These are phyloP conservation scores for Pueraria montana DNA, from an alignment of 306 rosid genomes.

Conservation along the genomic window DNA sequence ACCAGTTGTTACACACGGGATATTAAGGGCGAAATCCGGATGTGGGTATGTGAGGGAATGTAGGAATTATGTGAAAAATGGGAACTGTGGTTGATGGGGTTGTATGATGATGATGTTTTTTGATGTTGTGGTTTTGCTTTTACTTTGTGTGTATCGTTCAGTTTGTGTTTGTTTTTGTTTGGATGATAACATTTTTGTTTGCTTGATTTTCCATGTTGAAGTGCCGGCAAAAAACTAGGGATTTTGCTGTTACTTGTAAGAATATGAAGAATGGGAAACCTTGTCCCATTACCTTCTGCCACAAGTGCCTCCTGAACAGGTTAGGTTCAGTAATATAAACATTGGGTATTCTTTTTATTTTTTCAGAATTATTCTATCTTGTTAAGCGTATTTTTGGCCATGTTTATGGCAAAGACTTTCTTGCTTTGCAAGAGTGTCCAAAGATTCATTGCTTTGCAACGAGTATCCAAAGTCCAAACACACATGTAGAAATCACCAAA, in stretches of 20 bases:
- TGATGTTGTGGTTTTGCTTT: background rate
- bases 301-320: slow-evolving; percentile 84
- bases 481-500: background rate
- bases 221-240: slow-evolving; percentile 85
- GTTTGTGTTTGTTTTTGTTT: background rate
- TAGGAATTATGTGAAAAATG: background rate
- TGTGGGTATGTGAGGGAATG: background rate
- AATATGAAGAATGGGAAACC: slow-evolving; percentile 51
- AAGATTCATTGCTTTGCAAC: background rate
- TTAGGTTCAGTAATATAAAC: slow-evolving; percentile 25
- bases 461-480: background rate
- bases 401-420: background rate
- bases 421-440: background rate
- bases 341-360: background rate
- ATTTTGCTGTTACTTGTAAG: slow-evolving; percentile 67
- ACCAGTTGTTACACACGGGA: no score
- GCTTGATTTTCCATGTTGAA: slow-evolving; percentile 40
- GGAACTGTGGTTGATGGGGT: background rate
- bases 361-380: background rate
- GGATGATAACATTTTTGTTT: background rate
- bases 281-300: slow-evolving; percentile 67
- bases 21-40: background rate
- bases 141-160: background rate
- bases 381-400: background rate
- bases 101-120: background rate